Base-by-base conservation (phyloP, 805 yeast genomes). In the Lipomyces kockii region DNA sequence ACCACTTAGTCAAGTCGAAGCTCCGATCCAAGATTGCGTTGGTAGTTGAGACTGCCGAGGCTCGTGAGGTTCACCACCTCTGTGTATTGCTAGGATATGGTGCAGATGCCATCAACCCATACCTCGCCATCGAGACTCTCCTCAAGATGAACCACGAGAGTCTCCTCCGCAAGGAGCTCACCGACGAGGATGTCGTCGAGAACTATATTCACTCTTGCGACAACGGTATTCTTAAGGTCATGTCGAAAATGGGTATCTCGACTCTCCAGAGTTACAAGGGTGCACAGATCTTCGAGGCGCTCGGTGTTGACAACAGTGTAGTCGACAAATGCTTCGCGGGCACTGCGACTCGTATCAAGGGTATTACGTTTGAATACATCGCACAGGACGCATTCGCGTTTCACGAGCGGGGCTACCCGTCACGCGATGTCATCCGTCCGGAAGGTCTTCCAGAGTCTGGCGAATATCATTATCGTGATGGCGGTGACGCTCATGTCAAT, bases 241-340 rank as follows among this genome's bases (percentile, higher is more conserved):
- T 94, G 99, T 92, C 98, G 49, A 94, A 95, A 84, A 95, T 94
- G 98, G 99, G 99, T 84, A 95, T 94, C 74, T 93, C 98, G 39
- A 95, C 99, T 37, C 83, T 94, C 78, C 97, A 98, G 12, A 91
- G 97, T n/a, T 94, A 94, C 82, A 94, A 94, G 82, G 98, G 98
- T 80, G 99, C 99, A 35, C 99, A 94, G 83, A 95, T 94, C 76
- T 94, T 95, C 78, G 99, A 94, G 81, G 97, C 97, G 60, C 83
- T 94, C 69, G 99, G 99, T 80, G 88, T 94, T 69, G 98, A 95
- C 78, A 92, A 93, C 81, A 88, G 97, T 9, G 98, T 94, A 61
- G 90, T 94, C 72, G 98, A 94, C 83, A 84, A 92, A 74, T 95
- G 98, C 81, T 94, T 94, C 79, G 91, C 96, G 20, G 98, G 98